Conservation (phyloP, 768 basidiomycete genomes). For the Mrakia hoshinonis region DNA sequence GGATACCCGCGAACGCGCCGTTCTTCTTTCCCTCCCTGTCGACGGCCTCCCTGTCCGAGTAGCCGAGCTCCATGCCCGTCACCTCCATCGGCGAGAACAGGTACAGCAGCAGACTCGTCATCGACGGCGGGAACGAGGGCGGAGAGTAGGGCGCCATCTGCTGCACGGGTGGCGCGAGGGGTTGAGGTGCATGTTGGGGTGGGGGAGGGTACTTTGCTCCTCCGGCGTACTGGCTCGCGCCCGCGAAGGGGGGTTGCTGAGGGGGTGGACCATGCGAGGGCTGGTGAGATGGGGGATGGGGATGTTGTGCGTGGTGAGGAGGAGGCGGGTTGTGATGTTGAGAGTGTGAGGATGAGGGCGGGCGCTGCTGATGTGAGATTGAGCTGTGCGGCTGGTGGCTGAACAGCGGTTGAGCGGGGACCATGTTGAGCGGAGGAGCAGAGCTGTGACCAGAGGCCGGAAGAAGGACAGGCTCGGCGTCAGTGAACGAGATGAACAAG, state of each 20-base stretch:
- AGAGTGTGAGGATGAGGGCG: background rate
- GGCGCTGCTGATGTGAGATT: conserved; percentile 7
- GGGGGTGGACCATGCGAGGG: background rate
- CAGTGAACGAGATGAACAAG: too few relatives aligned
- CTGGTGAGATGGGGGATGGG: background rate
- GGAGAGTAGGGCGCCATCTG: background rate
- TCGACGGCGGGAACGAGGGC: conserved; percentile 8
- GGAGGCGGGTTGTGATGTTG: background rate
- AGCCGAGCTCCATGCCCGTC: conserved; percentile 32
- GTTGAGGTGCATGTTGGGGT: background rate
- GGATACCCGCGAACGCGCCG: conserved; percentile 33
- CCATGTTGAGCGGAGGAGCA: too few relatives aligned
- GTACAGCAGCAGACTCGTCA: conserved; percentile 35
- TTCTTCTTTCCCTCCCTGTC: conserved; percentile 30
- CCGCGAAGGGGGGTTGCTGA: background rate
- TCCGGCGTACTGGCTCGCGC: background rate
- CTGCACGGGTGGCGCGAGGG: too few relatives aligned
- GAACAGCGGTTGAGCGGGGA: background rate
- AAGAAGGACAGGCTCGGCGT: too few relatives aligned
- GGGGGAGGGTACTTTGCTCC: conserved; percentile 3
- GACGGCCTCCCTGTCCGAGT: conserved; percentile 34
- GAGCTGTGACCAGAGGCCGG: too few relatives aligned
- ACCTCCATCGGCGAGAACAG: conserved; percentile 38
- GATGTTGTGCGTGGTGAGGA: background rate
- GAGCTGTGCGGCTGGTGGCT: background rate